These are phyloP conservation scores for Boechera divaricarpa DNA, from an alignment of 345 rosid genomes.

Conservation along the genomic window DNA sequence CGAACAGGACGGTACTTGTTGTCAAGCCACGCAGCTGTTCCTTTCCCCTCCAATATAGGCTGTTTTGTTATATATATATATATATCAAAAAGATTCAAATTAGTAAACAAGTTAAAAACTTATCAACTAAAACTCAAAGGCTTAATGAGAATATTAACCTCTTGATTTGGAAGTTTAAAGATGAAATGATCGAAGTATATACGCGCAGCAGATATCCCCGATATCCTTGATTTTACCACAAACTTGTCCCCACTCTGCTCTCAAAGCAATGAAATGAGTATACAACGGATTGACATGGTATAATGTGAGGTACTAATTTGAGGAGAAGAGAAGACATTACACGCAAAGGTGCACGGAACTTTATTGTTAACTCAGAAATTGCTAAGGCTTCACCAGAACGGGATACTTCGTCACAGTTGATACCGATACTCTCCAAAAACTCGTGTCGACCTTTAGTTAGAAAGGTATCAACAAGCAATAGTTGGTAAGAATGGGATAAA, in stretches of 20 bases:
- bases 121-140: constrained; percentile 4
- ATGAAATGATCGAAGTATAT: constrained; percentile 74
- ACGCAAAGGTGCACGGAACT: constrained; percentile 75
- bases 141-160: constrained; percentile 46
- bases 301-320: neutral
- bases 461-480: constrained; percentile 16
- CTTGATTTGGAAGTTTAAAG: constrained; percentile 70
- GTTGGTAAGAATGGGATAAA: neutral
- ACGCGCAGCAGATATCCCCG: constrained; percentile 78
- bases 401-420: constrained; percentile 74
- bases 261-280: constrained; percentile 29
- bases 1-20: constrained; percentile 75
- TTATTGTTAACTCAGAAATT: constrained; percentile 73
- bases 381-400: constrained; percentile 74
- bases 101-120: neutral
- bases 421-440: constrained; percentile 69
- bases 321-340: constrained; percentile 43
- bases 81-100: neutral
- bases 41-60: constrained; percentile 84
- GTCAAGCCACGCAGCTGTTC: constrained; percentile 80
- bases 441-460: constrained; percentile 71
- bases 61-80: constrained; percentile 28
- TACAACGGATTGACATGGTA: neutral
- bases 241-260: constrained; percentile 77
- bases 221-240: constrained; percentile 59